These are phyloP conservation scores for Geosmithia morbida DNA, from an alignment of 2,329 filamentous ascomycete genomes.

Conservation along the genomic window DNA sequence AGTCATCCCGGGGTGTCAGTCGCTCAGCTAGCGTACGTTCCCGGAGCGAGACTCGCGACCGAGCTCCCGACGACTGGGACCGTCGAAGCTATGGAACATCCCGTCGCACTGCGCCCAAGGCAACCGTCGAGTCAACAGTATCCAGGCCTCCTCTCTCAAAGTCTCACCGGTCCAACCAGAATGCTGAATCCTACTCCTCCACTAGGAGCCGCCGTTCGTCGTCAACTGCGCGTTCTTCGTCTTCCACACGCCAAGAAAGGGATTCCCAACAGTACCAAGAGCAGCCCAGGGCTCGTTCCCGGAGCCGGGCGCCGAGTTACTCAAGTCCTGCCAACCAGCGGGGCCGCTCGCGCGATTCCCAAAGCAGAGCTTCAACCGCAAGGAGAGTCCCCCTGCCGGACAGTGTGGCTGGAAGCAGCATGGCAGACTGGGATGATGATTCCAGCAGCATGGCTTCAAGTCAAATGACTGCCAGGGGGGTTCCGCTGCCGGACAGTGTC, in stretches of 20 bases:
- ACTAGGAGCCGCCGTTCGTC: slow-evolving; percentile 10
- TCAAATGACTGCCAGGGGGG: background rate
- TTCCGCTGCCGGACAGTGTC: background rate
- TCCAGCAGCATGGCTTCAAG: background rate
- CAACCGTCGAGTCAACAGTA: slow-evolving; percentile 8
- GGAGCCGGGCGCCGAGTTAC: background rate
- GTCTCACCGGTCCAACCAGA: slow-evolving; percentile 9
- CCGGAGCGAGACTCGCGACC: slow-evolving; percentile 23
- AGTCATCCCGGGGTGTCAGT: slow-evolving; percentile 18
- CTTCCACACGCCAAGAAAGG: background rate
- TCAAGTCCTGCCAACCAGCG: background rate
- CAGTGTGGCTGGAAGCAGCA: background rate
- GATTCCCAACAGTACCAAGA: background rate
- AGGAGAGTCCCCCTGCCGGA: background rate
- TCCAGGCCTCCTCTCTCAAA: slow-evolving; percentile 3
- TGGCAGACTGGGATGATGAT: background rate
- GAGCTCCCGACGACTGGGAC: slow-evolving; percentile 20
- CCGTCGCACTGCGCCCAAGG: slow-evolving; percentile 12
- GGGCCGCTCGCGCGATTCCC: background rate
- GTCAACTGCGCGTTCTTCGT: slow-evolving; percentile 4
- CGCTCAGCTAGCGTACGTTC: slow-evolving; percentile 17
- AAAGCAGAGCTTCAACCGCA: background rate
- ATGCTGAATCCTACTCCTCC: slow-evolving; percentile 13
- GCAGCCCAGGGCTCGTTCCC: background rate
- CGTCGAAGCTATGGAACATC: slow-evolving; percentile 24